These are phyloP conservation scores for Darksidea phi DNA, from an alignment of 495 filamentous ascomycete species.

Conservation along the genomic window DNA sequence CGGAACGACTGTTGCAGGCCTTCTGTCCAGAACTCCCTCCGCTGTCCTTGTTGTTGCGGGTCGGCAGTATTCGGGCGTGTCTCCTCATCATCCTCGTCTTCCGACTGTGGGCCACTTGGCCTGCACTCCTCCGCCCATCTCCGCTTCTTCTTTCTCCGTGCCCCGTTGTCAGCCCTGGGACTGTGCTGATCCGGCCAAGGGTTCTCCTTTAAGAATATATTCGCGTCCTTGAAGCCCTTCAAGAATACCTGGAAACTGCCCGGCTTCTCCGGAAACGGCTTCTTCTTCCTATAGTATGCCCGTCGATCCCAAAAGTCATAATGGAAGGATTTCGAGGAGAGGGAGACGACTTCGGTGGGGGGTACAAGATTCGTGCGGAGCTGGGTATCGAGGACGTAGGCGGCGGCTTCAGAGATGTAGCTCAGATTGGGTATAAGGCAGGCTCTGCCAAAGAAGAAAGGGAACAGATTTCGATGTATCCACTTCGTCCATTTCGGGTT, in stretches of 20 bases:
- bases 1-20: conserved; percentile 84
- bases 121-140: conserved; percentile 86
- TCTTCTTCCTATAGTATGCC: conserved; percentile 81
- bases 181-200: conserved; percentile 96
- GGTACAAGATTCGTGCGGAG: conserved; percentile 90
- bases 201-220: conserved; percentile 88
- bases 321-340: conserved; percentile 95
- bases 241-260: conserved; percentile 98
- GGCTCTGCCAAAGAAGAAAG: conserved; percentile 92
- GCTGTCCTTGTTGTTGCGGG: conserved; percentile 50
- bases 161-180: conserved; percentile 54
- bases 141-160: conserved; percentile 59
- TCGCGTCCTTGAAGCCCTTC: conserved; percentile 95
- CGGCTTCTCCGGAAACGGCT: conserved; percentile 83
- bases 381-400: conserved; percentile 89
- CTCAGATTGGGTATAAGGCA: conserved; percentile 99
- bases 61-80: conserved; percentile 47
- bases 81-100: conserved; percentile 69
- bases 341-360: conserved; percentile 89
- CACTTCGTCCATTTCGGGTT: conserved; percentile 51
- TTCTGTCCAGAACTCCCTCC: conserved; percentile 81
- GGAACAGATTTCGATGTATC: conserved; percentile 66
- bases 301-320: conserved; percentile 97
- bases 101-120: conserved; percentile 62
- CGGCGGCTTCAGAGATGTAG: conserved; percentile 96